phyloP scores from a whole-genome alignment of 768 basidiomycete species.

The Termitomyces sp. region DNA sequence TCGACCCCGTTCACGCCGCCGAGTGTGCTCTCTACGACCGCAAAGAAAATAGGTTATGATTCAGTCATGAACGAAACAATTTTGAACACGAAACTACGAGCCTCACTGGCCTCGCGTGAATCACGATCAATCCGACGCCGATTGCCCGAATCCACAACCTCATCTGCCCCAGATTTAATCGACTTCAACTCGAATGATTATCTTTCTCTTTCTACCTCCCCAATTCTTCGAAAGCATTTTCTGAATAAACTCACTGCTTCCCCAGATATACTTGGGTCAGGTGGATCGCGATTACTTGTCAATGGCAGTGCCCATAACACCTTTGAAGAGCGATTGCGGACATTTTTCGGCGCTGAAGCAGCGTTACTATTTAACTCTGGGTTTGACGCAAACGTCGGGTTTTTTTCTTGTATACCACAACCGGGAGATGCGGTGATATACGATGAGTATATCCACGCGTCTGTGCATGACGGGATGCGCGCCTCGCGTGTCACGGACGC shows the following conservation, averaged over 20 bases:
- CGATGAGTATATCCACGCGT: conserved; percentile 88
- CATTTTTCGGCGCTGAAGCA: conserved; percentile 54
- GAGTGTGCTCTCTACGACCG: neutral
- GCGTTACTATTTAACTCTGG: conserved; percentile 90
- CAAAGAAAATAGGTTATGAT: neutral
- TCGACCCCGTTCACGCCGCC: neutral
- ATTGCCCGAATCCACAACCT: conserved; percentile 50
- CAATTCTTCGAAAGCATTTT: conserved; percentile 50
- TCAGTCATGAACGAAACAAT: conserved; percentile 11
- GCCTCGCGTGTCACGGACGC: conserved; percentile 42
- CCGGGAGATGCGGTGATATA: conserved; percentile 70
- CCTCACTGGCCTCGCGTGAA: conserved; percentile 60
- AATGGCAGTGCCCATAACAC: conserved; percentile 63
- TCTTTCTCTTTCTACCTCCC: conserved; percentile 69
- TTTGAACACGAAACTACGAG: conserved; percentile 31
- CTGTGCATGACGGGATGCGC: conserved; percentile 88
- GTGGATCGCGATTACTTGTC: conserved; percentile 83
- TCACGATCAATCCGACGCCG: conserved; percentile 62
- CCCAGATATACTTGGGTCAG: conserved; percentile 73
- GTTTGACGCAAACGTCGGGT: conserved; percentile 86
- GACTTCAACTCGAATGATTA: conserved; percentile 95
- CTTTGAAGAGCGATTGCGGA: conserved; percentile 64
- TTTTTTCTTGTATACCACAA: conserved; percentile 80
- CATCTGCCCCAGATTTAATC: conserved; percentile 29
- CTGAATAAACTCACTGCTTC: conserved; percentile 43